Percentiles rank a stretch among this genome's conserved stretches.
These are phyloP conservation scores for Flagelloscypha sp. DNA, from an alignment of 768 basidiomycete genomes.

Conservation along the genomic window DNA sequence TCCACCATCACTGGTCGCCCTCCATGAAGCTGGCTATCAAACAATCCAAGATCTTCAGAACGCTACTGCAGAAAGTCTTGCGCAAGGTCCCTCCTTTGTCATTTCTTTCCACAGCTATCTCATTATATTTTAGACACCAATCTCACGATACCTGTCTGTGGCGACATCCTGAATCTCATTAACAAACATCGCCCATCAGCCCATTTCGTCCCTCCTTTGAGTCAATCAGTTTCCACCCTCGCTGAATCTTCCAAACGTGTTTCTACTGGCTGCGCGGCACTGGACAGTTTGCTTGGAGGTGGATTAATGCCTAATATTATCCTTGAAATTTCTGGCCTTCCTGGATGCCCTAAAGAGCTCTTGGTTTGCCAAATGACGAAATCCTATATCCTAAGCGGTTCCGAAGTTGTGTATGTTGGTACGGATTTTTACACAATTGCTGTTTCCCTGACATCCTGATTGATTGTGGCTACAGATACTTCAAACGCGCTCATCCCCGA, in stretches of 20 bases:
- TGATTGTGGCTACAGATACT: conserved; percentile 27
- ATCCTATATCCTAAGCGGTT: conserved; percentile 36
- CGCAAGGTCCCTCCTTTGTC: conserved; percentile 32
- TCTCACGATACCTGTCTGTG: conserved; percentile 36
- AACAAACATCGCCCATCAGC: conserved; percentile 23
- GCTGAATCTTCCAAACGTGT: conserved; percentile 21
- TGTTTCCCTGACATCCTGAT: conserved; percentile 1
- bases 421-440: conserved; percentile 12
- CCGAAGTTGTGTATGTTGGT: conserved; percentile 64
- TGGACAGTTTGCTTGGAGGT: conserved; percentile 55
- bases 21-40: conserved; percentile 29
- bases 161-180: conserved; percentile 39
- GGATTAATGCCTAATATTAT: conserved; percentile 55
- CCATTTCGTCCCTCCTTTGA: conserved; percentile 26
- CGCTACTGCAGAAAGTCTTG: conserved; percentile 36
- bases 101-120: conserved; percentile 1
- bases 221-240: conserved; percentile 50
- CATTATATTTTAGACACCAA: conserved; percentile 29
- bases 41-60: conserved; percentile 43
- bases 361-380: conserved; percentile 43
- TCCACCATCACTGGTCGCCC: neutral
- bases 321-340: conserved; percentile 71
- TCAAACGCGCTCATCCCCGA: conserved; percentile 35
- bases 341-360: conserved; percentile 58
- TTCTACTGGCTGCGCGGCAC: conserved; percentile 35